Evolutionary conservation across 805 yeast species (phyloP).

Genomic region (Clavispora fructus): DNA sequence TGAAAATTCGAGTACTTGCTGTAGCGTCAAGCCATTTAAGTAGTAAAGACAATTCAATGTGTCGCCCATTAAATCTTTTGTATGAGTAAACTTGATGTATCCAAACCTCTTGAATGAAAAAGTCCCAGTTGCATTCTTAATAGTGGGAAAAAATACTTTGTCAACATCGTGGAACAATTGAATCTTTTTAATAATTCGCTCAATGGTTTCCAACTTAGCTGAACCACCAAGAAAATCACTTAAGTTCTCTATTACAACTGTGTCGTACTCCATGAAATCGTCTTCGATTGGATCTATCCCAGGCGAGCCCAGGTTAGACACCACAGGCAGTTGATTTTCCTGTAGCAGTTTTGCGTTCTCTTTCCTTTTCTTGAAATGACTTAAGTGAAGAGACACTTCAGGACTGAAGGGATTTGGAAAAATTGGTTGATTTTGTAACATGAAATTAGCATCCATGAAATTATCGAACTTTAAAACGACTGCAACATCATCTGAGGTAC

Average conservation of each 20-base stretch:
- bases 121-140: conserved; percentile 30
- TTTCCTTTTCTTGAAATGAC: conserved; percentile 60
- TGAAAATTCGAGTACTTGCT: conserved; percentile 34
- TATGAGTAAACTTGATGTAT: conserved; percentile 43
- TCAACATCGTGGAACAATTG: conserved; percentile 43
- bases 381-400: conserved; percentile 42
- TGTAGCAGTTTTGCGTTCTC: conserved; percentile 23
- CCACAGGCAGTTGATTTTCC: neutral
- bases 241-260: conserved; percentile 38
- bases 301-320: neutral
- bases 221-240: conserved; percentile 48
- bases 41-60: conserved; percentile 45
- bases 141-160: conserved; percentile 48
- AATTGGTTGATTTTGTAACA: conserved; percentile 16
- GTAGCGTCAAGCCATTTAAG: conserved; percentile 43
- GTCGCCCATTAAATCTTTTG: conserved; percentile 33
- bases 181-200: conserved; percentile 40
- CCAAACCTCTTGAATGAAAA: conserved; percentile 31
- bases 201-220: conserved; percentile 11
- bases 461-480: conserved; percentile 30
- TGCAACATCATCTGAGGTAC: neutral
- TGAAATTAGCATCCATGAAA: conserved; percentile 29
- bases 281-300: conserved; percentile 1
- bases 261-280: conserved; percentile 16
- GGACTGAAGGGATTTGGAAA: conserved; percentile 19